Evolutionary conservation across 2,329 filamentous ascomycete species (phyloP), one percentile per base, ranked within the genome.

Genomic region (Colletotrichum kahawae): DNA sequence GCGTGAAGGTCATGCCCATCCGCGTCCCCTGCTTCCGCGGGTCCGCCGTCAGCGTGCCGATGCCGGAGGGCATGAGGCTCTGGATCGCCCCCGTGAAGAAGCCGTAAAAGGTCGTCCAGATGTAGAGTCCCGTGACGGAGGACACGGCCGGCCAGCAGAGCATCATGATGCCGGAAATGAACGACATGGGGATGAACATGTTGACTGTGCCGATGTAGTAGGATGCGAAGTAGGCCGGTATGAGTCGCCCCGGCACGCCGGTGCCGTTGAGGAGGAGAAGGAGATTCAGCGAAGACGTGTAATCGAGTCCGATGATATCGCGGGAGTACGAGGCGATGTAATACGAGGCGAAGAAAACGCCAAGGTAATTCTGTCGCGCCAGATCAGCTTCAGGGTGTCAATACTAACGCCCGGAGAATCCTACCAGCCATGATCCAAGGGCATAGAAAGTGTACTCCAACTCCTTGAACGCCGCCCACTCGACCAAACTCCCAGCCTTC

Each of bases 191-290:
- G 33, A 91, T 86, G 75, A 93, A 86, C 48, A 92, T 83, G 79
- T 93, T 95, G 74, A 95, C 81, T 0, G 90, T 86, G 0, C 93
- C 93, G 21, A 85, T 70, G 10, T 81, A 81, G 83, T 94, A 92
- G 4, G 92, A 92, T 4, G 92, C 92, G 2, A 92, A 77, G 77
- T 88, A 84, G 80, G 89, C 91, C 1, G 92, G 92, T 1, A 91
- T 77, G 13, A 93, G 74, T 1, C 93, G 89, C 12, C 92, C 91
- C 4, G 90, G 72, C 16, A 91, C 71, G 2, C 92, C 91, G 13
- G 92, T 86, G 24, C 90, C 92, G 82, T 94, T 95, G 79, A 94
- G 85, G 5, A 94, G 84, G 31, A 94, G 86, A 14, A 95, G 84
- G 9, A 94, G 81, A 78, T 92, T 89, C 65, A 94, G 87, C 6